These are phyloP conservation scores for Ustilago nuda DNA, from an alignment of 1,284 basidiomycete species.

Conservation along the genomic window DNA sequence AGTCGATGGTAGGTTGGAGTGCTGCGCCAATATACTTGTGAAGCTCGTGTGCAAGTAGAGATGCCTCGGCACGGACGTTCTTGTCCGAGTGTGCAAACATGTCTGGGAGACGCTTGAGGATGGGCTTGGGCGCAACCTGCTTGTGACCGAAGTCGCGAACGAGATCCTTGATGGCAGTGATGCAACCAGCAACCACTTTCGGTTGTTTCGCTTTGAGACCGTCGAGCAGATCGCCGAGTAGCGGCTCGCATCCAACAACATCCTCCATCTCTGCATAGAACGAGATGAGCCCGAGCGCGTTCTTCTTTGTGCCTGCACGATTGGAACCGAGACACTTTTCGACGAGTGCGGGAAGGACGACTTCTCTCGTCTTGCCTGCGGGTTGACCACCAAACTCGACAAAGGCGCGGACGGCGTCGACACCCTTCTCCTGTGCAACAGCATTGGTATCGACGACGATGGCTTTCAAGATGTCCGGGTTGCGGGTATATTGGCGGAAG, in stretches of 20 bases:
- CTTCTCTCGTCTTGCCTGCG: slow-evolving; percentile 77
- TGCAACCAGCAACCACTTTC: slow-evolving; percentile 86
- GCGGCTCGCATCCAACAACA: slow-evolving; percentile 77
- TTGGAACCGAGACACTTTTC: slow-evolving; percentile 96
- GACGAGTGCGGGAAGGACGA: slow-evolving; percentile 86
- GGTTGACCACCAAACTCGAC: slow-evolving; percentile 92
- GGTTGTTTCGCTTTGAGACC: slow-evolving; percentile 93
- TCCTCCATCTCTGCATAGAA: slow-evolving; percentile 97
- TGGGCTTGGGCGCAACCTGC: slow-evolving; percentile 78
- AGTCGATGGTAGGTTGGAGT: slow-evolving; percentile 86
- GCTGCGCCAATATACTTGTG: slow-evolving; percentile 91
- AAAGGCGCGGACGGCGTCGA: slow-evolving; percentile 78
- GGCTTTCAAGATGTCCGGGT: slow-evolving; percentile 73
- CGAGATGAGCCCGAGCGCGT: slow-evolving; percentile 85
- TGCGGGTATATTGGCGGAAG: slow-evolving; percentile 84
- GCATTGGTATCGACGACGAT: slow-evolving; percentile 82
- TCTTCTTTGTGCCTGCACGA: slow-evolving; percentile 85
- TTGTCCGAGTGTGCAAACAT: slow-evolving; percentile 97
- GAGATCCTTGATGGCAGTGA: slow-evolving; percentile 81
- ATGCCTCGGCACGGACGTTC: slow-evolving; percentile 91
- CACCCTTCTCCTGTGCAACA: slow-evolving; percentile 97
- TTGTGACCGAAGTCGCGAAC: slow-evolving; percentile 84
- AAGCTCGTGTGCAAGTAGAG: slow-evolving; percentile 79
- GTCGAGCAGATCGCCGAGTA: slow-evolving; percentile 85
- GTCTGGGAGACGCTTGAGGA: slow-evolving; percentile 88